Evolutionary conservation across 2,329 filamentous ascomycete species (phyloP).

Genomic region (Esteya vermicola): DNA sequence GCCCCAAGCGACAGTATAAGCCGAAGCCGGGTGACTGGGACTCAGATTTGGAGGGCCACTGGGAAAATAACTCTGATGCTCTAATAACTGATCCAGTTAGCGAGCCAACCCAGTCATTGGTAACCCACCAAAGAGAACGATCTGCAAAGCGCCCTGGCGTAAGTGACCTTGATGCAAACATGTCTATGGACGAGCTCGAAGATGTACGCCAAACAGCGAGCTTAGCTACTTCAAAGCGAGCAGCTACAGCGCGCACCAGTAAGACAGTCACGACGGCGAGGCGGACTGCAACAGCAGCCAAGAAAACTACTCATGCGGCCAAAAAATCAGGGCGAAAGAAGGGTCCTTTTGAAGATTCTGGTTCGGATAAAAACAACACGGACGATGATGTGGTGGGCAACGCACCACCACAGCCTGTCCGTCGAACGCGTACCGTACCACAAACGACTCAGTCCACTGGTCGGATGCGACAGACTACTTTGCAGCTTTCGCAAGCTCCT

Average conservation of each 20-base stretch:
- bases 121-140: neutral
- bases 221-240: conserved; percentile 15
- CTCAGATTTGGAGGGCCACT: conserved; percentile 73
- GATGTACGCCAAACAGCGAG: conserved; percentile 25
- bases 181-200: conserved; percentile 36
- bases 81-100: conserved; percentile 24
- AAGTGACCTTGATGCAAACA: conserved; percentile 28
- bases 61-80: conserved; percentile 66
- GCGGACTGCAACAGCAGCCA: conserved; percentile 11
- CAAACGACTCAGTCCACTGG: neutral
- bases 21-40: conserved; percentile 75
- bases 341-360: conserved; percentile 22
- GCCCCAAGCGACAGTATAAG: conserved; percentile 42
- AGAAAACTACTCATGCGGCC: conserved; percentile 25
- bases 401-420: conserved; percentile 20
- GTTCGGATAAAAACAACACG: conserved; percentile 32
- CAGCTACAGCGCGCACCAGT: conserved; percentile 14
- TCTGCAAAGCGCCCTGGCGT: conserved; percentile 10
- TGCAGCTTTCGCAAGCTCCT: conserved; percentile 6
- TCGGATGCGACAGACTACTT: conserved; percentile 7
- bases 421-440: conserved; percentile 1
- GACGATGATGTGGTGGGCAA: conserved; percentile 29
- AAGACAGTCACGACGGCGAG: no score
- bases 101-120: neutral
- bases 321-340: conserved; percentile 29